A percentile compares a stretch with the other conserved stretches of the same genome.
These are phyloP conservation scores for Eucalyptus caleyi DNA, from an alignment of 345 rosid genomes.

Conservation along the genomic window DNA sequence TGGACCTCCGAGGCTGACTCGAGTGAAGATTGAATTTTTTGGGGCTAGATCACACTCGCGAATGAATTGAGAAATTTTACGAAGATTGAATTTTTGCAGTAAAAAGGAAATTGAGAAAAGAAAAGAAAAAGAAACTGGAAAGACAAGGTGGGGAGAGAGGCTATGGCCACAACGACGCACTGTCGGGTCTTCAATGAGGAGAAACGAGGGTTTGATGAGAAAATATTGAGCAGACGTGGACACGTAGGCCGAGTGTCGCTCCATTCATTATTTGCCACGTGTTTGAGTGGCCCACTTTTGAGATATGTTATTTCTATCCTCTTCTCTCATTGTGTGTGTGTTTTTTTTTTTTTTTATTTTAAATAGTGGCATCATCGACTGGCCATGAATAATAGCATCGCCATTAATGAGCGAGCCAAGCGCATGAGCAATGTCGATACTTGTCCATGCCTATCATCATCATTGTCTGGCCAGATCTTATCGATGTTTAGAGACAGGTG, in stretches of 20 bases:
- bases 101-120: not conserved
- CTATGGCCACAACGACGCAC: not conserved
- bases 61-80: not conserved
- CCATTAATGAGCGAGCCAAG: not conserved
- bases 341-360: fast-evolving
- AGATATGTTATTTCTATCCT: too few species aligned
- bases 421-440: not conserved
- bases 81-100: not conserved
- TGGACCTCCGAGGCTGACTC: not conserved
- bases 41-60: not conserved
- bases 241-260: fast-evolving
- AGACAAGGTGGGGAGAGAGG: not conserved
- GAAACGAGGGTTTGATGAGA: not conserved
- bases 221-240: not conserved
- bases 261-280: not conserved
- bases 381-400: not conserved
- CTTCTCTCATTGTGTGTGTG: not conserved
- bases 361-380: not conserved
- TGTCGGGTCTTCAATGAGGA: not conserved
- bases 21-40: not conserved
- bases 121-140: not conserved
- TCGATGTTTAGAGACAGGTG: not conserved
- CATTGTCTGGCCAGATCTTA: not conserved
- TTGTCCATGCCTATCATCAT: not conserved
- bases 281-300: not conserved